These are phyloP conservation scores for Cryphonectria nitschkei DNA, from an alignment of 2,329 filamentous ascomycete species.

Conservation along the genomic window DNA sequence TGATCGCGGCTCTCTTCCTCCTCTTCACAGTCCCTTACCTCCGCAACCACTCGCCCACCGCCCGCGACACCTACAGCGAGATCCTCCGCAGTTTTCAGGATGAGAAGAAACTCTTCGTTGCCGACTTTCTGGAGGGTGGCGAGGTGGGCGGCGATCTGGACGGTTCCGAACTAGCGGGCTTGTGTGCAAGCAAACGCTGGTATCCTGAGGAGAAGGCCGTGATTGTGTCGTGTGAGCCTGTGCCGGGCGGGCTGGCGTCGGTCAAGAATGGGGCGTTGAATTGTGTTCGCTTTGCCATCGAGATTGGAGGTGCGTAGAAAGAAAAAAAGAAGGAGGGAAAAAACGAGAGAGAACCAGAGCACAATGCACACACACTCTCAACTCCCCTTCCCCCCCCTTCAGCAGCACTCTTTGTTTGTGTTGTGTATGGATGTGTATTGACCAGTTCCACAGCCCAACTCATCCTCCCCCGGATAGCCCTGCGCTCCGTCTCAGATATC, in stretches of 20 bases:
- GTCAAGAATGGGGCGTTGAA: conserved; percentile 50
- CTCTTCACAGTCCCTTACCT: conserved; percentile 36
- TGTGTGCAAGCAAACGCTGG: conserved; percentile 46
- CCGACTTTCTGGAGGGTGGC: conserved; percentile 38
- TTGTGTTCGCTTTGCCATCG: conserved; percentile 51
- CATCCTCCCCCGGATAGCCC: conserved; percentile 42
- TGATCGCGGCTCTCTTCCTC: conserved; percentile 33
- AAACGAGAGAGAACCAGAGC: too few species aligned
- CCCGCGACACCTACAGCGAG: conserved; percentile 31
- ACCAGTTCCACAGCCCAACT: conserved; percentile 39
- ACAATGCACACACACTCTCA: too few species aligned
- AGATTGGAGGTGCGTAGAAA: conserved; percentile 45
- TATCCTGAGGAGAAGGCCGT: conserved; percentile 38
- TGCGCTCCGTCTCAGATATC: conserved; percentile 39
- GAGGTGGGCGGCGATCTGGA: conserved; percentile 40
- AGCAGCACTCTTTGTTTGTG: background rate
- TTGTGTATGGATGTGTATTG: conserved; percentile 10
- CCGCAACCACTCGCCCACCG: conserved; percentile 4
- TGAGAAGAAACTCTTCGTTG: conserved; percentile 40
- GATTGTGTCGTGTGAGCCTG: conserved; percentile 48
- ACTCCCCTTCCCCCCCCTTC: too few species aligned
- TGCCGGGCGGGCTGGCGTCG: conserved; percentile 47
- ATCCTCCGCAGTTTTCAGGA: conserved; percentile 38
- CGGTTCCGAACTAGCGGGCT: conserved; percentile 36
- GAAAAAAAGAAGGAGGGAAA: too few species aligned